phyloP scores from a whole-genome alignment of 768 basidiomycete genomes.

The Russula foetens region DNA sequence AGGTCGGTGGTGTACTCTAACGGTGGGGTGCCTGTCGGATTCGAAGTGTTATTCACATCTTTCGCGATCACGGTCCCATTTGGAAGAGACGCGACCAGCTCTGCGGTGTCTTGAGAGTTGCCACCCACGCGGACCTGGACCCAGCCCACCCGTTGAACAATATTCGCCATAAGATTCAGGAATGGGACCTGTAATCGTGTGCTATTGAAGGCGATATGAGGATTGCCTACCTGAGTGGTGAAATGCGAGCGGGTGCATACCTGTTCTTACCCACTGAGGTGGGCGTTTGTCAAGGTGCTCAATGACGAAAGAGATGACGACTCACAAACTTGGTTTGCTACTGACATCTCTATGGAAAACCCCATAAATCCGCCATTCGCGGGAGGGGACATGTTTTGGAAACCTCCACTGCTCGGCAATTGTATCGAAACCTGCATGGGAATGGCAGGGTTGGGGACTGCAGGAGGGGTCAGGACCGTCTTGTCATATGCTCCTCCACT shows the following conservation, averaged over 20 bases:
- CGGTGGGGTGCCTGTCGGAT: conserved; percentile 61
- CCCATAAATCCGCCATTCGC: conserved; percentile 54
- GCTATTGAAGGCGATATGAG: conserved; percentile 24
- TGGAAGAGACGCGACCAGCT: conserved; percentile 40
- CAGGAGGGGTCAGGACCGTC: conserved; percentile 40
- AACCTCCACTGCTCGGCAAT: conserved; percentile 24
- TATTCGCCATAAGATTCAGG: conserved; percentile 68
- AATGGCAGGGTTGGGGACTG: conserved; percentile 40
- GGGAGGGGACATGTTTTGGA: conserved; percentile 32
- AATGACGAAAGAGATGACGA: conserved; percentile 12
- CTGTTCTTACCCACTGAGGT: conserved; percentile 42
- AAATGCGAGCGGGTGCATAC: neutral
- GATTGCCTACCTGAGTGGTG: too few species aligned
- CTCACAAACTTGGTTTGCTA: conserved; percentile 58
- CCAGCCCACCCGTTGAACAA: conserved; percentile 52
- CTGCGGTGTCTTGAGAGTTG: conserved; percentile 67
- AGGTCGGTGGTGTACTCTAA: conserved; percentile 57
- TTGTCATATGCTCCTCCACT: conserved; percentile 47
- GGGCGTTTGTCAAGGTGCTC: neutral
- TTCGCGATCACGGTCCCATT: conserved; percentile 49
- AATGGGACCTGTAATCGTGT: conserved; percentile 51
- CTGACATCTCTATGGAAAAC: conserved; percentile 72
- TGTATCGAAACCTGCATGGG: conserved; percentile 37
- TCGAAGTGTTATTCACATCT: conserved; percentile 27
- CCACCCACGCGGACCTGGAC: conserved; percentile 67